phyloP scores from a whole-genome alignment of 345 rosid genomes.

The Citrus australasica region DNA sequence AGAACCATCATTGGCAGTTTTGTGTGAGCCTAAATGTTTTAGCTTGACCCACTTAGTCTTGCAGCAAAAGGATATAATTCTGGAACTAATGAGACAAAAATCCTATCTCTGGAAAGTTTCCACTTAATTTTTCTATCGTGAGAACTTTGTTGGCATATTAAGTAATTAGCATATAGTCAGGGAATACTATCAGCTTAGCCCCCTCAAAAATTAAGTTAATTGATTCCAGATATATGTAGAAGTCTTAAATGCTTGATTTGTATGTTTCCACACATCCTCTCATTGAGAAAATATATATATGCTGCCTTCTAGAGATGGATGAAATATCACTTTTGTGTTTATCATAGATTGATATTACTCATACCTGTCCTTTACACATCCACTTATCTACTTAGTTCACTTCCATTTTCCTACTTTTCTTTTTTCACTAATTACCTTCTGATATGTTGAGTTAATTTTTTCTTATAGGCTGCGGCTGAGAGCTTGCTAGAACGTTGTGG shows the following conservation, averaged over 20 bases:
- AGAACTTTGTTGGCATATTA: background rate
- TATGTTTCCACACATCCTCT: background rate
- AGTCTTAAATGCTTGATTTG: background rate
- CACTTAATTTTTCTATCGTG: background rate
- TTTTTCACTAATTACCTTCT: slow-evolving; percentile 5
- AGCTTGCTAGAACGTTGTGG: slow-evolving; percentile 34
- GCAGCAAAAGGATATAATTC: background rate
- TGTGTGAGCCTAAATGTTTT: background rate
- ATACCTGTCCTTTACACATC: background rate
- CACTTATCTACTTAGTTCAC: background rate
- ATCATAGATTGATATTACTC: background rate
- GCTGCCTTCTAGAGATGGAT: background rate
- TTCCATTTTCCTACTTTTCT: background rate
- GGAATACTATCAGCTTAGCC: background rate
- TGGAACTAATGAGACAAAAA: background rate
- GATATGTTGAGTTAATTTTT: background rate
- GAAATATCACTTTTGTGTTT: background rate
- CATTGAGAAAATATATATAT: background rate
- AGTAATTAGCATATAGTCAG: background rate
- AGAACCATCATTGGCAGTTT: background rate
- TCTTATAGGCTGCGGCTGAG: slow-evolving; percentile 15
- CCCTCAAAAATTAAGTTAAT: background rate
- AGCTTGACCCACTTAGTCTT: background rate
- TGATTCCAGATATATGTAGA: background rate
- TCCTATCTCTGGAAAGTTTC: background rate